These are phyloP conservation scores for Leptographium procerum DNA, from an alignment of 2,329 filamentous ascomycete genomes.

Conservation along the genomic window DNA sequence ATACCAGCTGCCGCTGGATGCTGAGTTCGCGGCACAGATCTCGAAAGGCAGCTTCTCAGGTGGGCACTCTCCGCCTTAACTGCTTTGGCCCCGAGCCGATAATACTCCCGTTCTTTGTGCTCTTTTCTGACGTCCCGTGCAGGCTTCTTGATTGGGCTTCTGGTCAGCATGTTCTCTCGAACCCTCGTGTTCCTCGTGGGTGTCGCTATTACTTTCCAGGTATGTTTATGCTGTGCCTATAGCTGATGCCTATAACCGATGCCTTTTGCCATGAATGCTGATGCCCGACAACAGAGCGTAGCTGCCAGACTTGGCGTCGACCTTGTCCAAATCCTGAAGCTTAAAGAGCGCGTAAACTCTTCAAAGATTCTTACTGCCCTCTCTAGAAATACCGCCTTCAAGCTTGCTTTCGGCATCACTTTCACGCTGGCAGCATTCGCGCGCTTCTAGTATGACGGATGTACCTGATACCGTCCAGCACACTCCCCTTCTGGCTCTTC, in stretches of 20 bases:
- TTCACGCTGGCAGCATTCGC: constrained; percentile 60
- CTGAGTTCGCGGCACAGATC: constrained; percentile 34
- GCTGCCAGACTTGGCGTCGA: constrained; percentile 32
- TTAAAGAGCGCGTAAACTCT: constrained; percentile 24
- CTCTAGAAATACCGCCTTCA: constrained; percentile 50
- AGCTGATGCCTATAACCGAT: not conserved
- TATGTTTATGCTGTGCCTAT: constrained; percentile 21
- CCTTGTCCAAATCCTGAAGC: constrained; percentile 23
- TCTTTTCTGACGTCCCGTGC: not conserved
- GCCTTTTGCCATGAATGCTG: not conserved
- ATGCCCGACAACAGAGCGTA: constrained; percentile 14
- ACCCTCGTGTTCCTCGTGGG: constrained; percentile 58
- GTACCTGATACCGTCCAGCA: not conserved
- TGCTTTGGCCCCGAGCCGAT: too few relatives aligned
- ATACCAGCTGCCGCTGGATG: constrained; percentile 12
- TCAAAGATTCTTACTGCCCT: constrained; percentile 36
- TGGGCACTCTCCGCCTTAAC: constrained; percentile 19
- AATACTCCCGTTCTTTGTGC: not conserved
- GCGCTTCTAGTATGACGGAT: constrained; percentile 27
- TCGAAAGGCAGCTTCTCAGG: constrained; percentile 43
- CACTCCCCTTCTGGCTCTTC: too few relatives aligned
- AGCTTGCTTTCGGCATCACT: constrained; percentile 58
- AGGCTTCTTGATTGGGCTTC: constrained; percentile 54
- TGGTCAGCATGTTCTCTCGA: constrained; percentile 59
- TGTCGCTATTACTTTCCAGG: constrained; percentile 51